Base-by-base conservation (phyloP, 2,329 filamentous ascomycete species). In the Apiospora rasikravindrae region DNA sequence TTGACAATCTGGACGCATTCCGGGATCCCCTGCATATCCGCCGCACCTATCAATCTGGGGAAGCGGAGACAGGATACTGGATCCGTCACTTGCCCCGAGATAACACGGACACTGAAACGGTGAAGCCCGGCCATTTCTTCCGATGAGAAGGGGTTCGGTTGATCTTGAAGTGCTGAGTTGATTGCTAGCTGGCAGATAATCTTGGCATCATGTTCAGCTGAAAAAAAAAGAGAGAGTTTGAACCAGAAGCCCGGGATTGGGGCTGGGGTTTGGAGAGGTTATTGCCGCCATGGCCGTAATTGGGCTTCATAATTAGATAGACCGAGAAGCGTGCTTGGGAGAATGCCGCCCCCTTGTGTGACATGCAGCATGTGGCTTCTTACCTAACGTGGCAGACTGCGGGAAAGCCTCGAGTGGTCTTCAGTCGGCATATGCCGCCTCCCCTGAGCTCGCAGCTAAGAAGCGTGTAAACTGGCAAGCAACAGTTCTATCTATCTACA, bases 171-270 rank as follows among this genome's bases (percentile, higher is more conserved):
- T 14, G 26, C 29, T 61, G 53, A 8, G 24, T 33, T 16, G 16
- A 2, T 57, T 33, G 53, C 6, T 22, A 19, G 53, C 26, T 57
- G 11, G 7, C 33, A 61, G 24, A 13, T 29, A 2, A 40, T 40
- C 29, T n/a, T 24, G 19, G 29, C 57, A n/a, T 13, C 22, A 1
- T 14, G 29, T 40, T 64, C 33, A 64, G 57, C 57, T 64, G 57
- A 64, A 64, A 64, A 61, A n/a, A n/a, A n/a, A n/a, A n/a, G n/a
- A n/a, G 53, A 61, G 53, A 61, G 53, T 61, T 61, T 37, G 53
- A 57, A 22, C 51, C 51, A 57, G 26, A 33, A 19, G 14, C 19
- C 33, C 51, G 51, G 51, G 51, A 57, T 29, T 29, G 51, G 51
- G 14, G 51, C 24, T 57, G 14, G 51, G 2, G 11, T 16, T 37